Conservation (phyloP, 345 rosid species). For the Rhodomyrtus tomentosa region DNA sequence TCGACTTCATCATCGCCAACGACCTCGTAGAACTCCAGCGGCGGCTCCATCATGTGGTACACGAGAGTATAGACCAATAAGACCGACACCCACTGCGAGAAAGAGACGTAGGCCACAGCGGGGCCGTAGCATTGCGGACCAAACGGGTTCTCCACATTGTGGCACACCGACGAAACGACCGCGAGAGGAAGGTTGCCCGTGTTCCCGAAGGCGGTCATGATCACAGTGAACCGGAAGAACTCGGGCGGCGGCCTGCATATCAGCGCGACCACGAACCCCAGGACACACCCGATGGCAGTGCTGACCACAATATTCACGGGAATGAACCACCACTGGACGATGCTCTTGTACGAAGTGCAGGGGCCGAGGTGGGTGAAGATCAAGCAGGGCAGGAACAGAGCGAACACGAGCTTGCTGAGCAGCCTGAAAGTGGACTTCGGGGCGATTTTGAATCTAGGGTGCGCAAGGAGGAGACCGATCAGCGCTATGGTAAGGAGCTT, state of each 20-base stretch:
- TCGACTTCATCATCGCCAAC: slow-evolving; percentile 44
- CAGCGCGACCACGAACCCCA: slow-evolving; percentile 56
- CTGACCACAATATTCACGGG: slow-evolving; percentile 79
- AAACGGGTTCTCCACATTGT: slow-evolving; percentile 45
- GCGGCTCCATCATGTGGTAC: slow-evolving; percentile 98
- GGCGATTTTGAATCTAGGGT: slow-evolving; percentile 41
- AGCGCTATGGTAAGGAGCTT: slow-evolving; percentile 60
- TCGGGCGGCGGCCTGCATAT: slow-evolving; percentile 76
- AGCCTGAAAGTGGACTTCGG: slow-evolving; percentile 74
- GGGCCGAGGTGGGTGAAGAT: slow-evolving; percentile 87
- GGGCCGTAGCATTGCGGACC: slow-evolving; percentile 54
- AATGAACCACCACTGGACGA: slow-evolving; percentile 78
- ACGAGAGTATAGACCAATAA: slow-evolving; percentile 88
- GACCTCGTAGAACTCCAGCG: slow-evolving; percentile 69
- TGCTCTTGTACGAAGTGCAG: slow-evolving; percentile 42
- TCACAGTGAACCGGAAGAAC: slow-evolving; percentile 61
- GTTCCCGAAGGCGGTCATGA: slow-evolving; percentile 95
- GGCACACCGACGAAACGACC: slow-evolving; percentile 76
- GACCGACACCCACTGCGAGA: slow-evolving; percentile 86
- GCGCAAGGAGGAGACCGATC: slow-evolving; percentile 76
- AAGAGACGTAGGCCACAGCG: slow-evolving; percentile 86
- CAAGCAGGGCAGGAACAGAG: slow-evolving; percentile 78
- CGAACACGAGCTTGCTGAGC: slow-evolving; percentile 88
- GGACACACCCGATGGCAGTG: slow-evolving; percentile 45
- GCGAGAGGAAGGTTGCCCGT: slow-evolving; percentile 77